Percentiles rank a stretch among this genome's conserved stretches.
Conservation (phyloP, 768 basidiomycete genomes). For the Clitopilus hobsonii region DNA sequence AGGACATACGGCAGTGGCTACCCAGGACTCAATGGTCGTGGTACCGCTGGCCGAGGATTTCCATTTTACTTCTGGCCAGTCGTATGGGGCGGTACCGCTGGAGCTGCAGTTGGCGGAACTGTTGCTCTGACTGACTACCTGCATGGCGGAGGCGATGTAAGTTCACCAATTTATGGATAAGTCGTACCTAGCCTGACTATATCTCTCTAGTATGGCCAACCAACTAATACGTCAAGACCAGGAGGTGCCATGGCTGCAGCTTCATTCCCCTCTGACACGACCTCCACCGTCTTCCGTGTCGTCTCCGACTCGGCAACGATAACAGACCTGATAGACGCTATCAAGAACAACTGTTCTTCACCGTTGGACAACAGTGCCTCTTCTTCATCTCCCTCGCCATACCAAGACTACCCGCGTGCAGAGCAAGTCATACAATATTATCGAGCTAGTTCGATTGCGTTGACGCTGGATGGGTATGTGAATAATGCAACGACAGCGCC, state of each 20-base stretch:
- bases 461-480: constrained; percentile 63
- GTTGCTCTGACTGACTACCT: constrained; percentile 18
- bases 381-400: constrained; percentile 26
- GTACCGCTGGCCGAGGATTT: constrained; percentile 46
- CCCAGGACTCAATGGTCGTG: constrained; percentile 24
- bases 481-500: constrained; percentile 41
- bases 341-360: constrained; percentile 39
- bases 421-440: constrained; percentile 53
- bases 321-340: constrained; percentile 33
- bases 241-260: constrained; percentile 44
- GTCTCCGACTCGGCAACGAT: constrained; percentile 31
- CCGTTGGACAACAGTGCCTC: constrained; percentile 23
- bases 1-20: neutral
- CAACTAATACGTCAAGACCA: constrained; percentile 41
- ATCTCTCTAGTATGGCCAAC: constrained; percentile 33
- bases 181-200: neutral
- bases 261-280: constrained; percentile 33
- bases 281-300: neutral
- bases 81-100: constrained; percentile 35
- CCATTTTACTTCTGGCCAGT: constrained; percentile 69
- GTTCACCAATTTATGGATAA: neutral
- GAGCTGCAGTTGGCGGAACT: constrained; percentile 12
- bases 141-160: constrained; percentile 33
- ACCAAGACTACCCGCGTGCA: constrained; percentile 15
- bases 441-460: constrained; percentile 54